Base-by-base conservation (phyloP, 495 filamentous ascomycete species). In the Aspergillus sclerotiicarbonarius region DNA sequence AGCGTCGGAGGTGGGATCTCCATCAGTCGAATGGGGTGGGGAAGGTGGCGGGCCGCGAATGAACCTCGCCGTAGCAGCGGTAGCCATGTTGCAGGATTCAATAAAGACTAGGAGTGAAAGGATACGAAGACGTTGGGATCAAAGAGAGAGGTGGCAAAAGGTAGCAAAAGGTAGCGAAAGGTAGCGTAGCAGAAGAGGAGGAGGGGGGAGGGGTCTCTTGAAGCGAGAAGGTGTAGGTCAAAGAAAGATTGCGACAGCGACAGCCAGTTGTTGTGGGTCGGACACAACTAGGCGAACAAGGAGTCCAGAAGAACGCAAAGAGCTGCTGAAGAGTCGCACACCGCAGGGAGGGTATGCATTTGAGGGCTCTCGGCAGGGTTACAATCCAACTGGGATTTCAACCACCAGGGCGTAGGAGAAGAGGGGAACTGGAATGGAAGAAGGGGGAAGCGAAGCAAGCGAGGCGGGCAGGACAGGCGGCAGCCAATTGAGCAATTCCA, bases 21-120 rank as follows among this genome's bases (percentile, higher is more conserved):
- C 62, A 48, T 63, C 57, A 31, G 61, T 57, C 5, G 70, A 71
- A 16, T 67, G 62, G 15, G 70, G 64, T 25, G 70, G 70, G 7
- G 70, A 69, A 39, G 66, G 67, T 45, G 65, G 67, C 10, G 60
- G 59, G 3, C 55, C 53, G 31, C 58, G 62, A 53, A 65, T 55
- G 9, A 63, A 31, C 53, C 55, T 61, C 30, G 53, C 50, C 2
- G 62, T 51, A 25, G 35, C 32, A 16, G 51, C 47, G 13, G 25
- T 45, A 15, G 55, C 21, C 53, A 59, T 61, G 21, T 18, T 54
- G 29, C 29, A n/a, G 16, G 10, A n/a, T 5, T n/a, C 8, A 7
- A 45, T 13, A 45, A 16, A 35, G 18, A 10, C 18, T 0, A 21
- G 4, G 2, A 41, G 9, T 3, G 7, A n/a, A 41, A 13, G 37